Evolutionary conservation across 352 stramenopile species (phyloP).

Genomic region (Blastocystis sp.): DNA sequence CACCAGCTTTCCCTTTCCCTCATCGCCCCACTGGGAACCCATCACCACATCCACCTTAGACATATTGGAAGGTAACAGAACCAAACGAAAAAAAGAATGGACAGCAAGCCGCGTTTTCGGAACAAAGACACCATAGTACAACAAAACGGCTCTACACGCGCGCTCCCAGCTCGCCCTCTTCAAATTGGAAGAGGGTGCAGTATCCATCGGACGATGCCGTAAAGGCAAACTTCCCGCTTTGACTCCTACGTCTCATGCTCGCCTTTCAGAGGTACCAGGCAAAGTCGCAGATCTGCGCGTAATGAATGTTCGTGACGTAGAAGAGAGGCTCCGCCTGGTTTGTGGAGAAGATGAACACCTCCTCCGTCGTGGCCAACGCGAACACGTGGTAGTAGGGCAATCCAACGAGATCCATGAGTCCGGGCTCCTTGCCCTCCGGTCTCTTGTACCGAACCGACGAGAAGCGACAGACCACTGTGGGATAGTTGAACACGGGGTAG

Average conservation of each 20-base stretch:
- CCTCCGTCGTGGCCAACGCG: conserved; percentile 48
- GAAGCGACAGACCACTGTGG: conserved; percentile 40
- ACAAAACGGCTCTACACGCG: background rate
- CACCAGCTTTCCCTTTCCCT: conserved; percentile 98
- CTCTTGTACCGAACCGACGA: background rate
- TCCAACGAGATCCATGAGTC: background rate
- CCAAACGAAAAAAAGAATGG: no score
- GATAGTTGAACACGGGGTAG: conserved; percentile 27
- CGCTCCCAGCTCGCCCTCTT: conserved; percentile 26
- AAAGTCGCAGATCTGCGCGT: conserved; percentile 64
- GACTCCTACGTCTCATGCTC: conserved; percentile 8
- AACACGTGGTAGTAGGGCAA: conserved; percentile 19
- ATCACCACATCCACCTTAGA: conserved; percentile 81
- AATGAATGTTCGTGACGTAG: conserved; percentile 63
- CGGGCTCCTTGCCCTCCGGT: background rate
- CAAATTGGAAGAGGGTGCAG: conserved; percentile 54
- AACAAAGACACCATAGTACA: no score
- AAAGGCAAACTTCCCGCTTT: conserved; percentile 12
- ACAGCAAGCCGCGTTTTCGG: no score
- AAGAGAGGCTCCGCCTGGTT: background rate
- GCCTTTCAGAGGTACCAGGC: background rate
- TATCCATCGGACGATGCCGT: conserved; percentile 60
- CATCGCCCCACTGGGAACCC: conserved; percentile 94
- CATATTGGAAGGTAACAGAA: background rate
- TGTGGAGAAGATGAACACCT: conserved; percentile 47